Percentiles rank a stretch among this genome's conserved stretches.
These are phyloP conservation scores for Crucihimalaya himalaica DNA, from an alignment of 345 rosid genomes.

Conservation along the genomic window DNA sequence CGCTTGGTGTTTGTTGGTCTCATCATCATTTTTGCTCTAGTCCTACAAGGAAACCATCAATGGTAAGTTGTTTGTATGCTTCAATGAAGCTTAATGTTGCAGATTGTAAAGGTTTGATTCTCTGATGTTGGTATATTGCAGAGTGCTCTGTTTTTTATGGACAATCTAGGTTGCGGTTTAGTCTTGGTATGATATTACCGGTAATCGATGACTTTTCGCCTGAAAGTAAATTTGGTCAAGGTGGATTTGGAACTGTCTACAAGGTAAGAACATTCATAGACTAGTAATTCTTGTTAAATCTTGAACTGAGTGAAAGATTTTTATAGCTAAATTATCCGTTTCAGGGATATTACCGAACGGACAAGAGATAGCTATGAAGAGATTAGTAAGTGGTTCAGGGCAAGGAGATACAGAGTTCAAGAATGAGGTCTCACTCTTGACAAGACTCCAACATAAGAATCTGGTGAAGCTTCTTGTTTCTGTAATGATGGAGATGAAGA, in stretches of 20 bases:
- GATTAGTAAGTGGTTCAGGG: conserved; percentile 35
- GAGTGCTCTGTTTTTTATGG: conserved; percentile 10
- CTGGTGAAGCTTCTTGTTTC: conserved; percentile 51
- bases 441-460: conserved; percentile 58
- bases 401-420: conserved; percentile 55
- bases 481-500: conserved; percentile 45
- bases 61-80: background rate
- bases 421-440: conserved; percentile 49
- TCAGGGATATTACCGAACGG: conserved; percentile 46
- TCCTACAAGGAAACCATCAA: background rate
- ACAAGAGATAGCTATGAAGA: conserved; percentile 50
- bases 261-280: conserved; percentile 31
- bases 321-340: background rate
- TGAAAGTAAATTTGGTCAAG: conserved; percentile 38
- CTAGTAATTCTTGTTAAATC: background rate
- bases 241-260: conserved; percentile 48
- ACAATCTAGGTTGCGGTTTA: conserved; percentile 6
- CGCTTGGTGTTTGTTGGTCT: conserved; percentile 1
- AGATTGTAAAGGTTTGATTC: conserved; percentile 2
- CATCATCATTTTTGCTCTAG: background rate
- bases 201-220: conserved; percentile 29
- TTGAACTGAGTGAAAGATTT: background rate
- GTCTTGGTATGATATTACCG: background rate
- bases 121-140: conserved; percentile 10
- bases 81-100: background rate